Percentiles rank a stretch among this genome's conserved stretches.
These are phyloP conservation scores for Phyllosticta paracitricarpa DNA, from an alignment of 2,329 filamentous ascomycete species.

Conservation along the genomic window DNA sequence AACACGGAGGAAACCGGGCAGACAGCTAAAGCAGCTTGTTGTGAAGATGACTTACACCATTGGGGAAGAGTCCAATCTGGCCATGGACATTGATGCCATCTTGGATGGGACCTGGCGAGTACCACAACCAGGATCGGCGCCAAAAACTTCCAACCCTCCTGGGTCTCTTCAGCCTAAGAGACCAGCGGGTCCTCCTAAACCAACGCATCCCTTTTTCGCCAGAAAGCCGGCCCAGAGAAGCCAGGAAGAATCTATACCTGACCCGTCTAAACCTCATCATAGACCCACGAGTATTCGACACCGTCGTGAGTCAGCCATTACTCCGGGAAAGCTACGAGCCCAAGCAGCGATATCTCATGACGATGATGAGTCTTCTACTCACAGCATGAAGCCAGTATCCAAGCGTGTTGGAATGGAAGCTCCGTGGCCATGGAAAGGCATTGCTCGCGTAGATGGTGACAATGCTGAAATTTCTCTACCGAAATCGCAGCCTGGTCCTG, in stretches of 20 bases:
- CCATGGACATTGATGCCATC: slow-evolving; percentile 54
- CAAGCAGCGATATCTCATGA: slow-evolving; percentile 17
- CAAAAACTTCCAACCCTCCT: slow-evolving; percentile 14
- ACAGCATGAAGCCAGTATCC: slow-evolving; percentile 17
- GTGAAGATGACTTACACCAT: slow-evolving; percentile 51
- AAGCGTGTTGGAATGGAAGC: slow-evolving; percentile 52
- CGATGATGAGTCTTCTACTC: slow-evolving; percentile 14
- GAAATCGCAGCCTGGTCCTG: neutral
- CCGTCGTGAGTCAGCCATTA: slow-evolving; percentile 30
- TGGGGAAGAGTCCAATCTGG: slow-evolving; percentile 40
- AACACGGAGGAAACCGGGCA: slow-evolving; percentile 17
- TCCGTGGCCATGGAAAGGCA: slow-evolving; percentile 60
- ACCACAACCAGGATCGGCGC: slow-evolving; percentile 10
- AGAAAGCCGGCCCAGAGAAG: slow-evolving; percentile 37
- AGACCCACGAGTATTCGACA: slow-evolving; percentile 18
- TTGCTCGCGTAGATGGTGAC: slow-evolving; percentile 51
- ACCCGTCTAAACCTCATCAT: slow-evolving; percentile 5
- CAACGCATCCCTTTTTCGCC: slow-evolving; percentile 60
- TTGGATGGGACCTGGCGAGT: slow-evolving; percentile 33
- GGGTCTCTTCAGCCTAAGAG: slow-evolving; percentile 17
- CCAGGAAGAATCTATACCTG: slow-evolving; percentile 9
- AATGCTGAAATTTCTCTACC: neutral
- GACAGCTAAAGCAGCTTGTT: slow-evolving; percentile 29
- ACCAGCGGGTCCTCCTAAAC: slow-evolving; percentile 30
- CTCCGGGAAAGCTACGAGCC: slow-evolving; percentile 36